Evolutionary conservation across 2,329 filamentous ascomycete species (phyloP).

Genomic region (Thelonectria blattea): DNA sequence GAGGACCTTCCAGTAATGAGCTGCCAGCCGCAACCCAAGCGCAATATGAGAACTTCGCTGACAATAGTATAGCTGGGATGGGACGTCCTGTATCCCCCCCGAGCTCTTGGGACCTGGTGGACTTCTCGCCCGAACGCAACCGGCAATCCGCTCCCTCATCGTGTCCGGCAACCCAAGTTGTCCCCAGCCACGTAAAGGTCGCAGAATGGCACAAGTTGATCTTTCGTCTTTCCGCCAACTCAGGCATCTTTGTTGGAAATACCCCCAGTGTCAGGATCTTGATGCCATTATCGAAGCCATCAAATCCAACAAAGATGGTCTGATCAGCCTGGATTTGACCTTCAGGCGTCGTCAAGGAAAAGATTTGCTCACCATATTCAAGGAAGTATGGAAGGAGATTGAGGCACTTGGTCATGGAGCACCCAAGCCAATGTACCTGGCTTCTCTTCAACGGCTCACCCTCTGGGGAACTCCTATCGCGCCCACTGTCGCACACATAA

Average conservation of each 20-base stretch:
- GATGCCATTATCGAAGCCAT: not conserved
- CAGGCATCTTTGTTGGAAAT: not conserved
- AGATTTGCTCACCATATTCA: not conserved
- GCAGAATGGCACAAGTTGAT: not conserved
- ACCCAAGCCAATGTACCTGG: not conserved
- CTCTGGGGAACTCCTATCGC: not conserved
- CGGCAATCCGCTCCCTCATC: not conserved
- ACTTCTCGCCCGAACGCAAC: not conserved
- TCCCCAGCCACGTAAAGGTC: not conserved
- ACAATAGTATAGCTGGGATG: not conserved
- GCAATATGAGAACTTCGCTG: not conserved
- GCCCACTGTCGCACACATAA: not conserved
- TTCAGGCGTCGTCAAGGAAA: not conserved
- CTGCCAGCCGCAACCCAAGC: not conserved
- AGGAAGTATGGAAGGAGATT: not conserved
- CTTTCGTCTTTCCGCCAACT: not conserved
- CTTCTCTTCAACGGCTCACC: not conserved
- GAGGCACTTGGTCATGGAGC: not conserved
- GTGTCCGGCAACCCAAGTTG: not conserved
- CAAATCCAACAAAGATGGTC: not conserved
- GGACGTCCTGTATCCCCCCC: not conserved
- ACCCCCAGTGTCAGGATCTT: not conserved
- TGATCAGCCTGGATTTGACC: not conserved
- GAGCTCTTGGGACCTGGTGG: not conserved
- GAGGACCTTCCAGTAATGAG: not conserved